Evolutionary conservation across 2,329 filamentous ascomycete genomes (phyloP).

Genomic region (Aspergillus spinulosporus): DNA sequence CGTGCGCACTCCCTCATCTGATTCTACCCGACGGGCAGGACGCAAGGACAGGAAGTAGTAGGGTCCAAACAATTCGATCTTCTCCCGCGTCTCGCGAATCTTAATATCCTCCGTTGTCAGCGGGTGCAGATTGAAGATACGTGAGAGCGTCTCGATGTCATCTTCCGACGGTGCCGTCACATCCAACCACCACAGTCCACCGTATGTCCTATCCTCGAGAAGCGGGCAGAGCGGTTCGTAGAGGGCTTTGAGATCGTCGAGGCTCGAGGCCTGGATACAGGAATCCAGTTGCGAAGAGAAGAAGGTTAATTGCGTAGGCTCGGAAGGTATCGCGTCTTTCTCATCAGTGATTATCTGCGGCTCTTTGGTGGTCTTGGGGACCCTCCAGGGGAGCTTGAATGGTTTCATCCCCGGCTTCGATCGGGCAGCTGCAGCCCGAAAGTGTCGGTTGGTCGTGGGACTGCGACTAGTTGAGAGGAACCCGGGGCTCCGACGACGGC

Average conservation of each 20-base stretch:
- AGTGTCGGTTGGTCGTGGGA: constrained; percentile 1
- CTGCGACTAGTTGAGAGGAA: constrained; percentile 12
- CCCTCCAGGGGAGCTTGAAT: constrained; percentile 4
- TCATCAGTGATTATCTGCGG: background rate
- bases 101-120: constrained; percentile 92
- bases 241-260: constrained; percentile 78
- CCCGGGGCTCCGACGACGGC: constrained; percentile 7
- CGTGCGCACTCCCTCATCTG: constrained; percentile 72
- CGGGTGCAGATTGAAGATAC: constrained; percentile 90
- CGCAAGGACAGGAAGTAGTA: constrained; percentile 97
- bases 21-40: constrained; percentile 77
- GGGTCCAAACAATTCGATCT: constrained; percentile 93
- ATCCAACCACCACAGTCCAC: constrained; percentile 97
- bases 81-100: constrained; percentile 88
- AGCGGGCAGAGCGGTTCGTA: constrained; percentile 76
- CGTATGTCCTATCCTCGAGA: constrained; percentile 46
- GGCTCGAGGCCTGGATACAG: constrained; percentile 79
- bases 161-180: constrained; percentile 82
- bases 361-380: constrained; percentile 37
- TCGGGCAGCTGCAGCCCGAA: background rate
- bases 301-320: constrained; percentile 77
- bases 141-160: constrained; percentile 82
- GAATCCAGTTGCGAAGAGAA: constrained; percentile 90
- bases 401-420: constrained; percentile 7
- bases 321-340: background rate